Conservation (phyloP, 805 yeast genomes). For the Sugiyamaella marilandica region DNA sequence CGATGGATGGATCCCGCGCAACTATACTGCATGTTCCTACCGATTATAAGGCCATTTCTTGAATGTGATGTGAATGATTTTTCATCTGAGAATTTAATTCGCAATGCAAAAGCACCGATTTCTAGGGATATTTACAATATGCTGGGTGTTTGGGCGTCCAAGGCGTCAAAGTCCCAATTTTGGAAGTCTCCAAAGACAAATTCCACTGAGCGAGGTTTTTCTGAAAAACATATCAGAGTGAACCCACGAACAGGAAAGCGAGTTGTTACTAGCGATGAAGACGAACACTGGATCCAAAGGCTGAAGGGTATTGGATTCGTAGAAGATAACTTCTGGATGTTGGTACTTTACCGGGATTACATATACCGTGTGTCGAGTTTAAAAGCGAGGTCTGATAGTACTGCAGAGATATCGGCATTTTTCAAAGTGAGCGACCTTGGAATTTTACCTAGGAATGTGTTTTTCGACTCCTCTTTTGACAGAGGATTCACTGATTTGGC, state of each 20-base stretch:
- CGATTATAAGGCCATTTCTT: conserved; percentile 70
- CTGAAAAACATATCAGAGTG: neutral
- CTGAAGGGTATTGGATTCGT: conserved; percentile 67
- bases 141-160: conserved; percentile 65
- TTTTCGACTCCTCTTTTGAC: conserved; percentile 15
- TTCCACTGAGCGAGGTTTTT: neutral
- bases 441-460: conserved; percentile 19
- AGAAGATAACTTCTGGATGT: conserved; percentile 77
- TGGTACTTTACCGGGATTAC: conserved; percentile 65
- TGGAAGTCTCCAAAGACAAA: conserved; percentile 49
- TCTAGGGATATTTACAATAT: conserved; percentile 60
- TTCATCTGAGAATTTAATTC: conserved; percentile 58
- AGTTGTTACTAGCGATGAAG: conserved; percentile 23
- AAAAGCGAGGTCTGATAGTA: neutral
- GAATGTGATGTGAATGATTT: conserved; percentile 71
- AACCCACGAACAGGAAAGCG: conserved; percentile 5
- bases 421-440: conserved; percentile 14
- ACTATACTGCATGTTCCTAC: conserved; percentile 74
- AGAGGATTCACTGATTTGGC: conserved; percentile 8
- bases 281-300: conserved; percentile 55
- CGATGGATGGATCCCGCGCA: conserved; percentile 69
- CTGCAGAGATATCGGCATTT: neutral
- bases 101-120: conserved; percentile 64
- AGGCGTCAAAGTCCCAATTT: conserved; percentile 63
- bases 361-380: conserved; percentile 38